Evolutionary conservation across 1,284 basidiomycete genomes (phyloP).

Genomic region (Tylopilus orsonianus): DNA sequence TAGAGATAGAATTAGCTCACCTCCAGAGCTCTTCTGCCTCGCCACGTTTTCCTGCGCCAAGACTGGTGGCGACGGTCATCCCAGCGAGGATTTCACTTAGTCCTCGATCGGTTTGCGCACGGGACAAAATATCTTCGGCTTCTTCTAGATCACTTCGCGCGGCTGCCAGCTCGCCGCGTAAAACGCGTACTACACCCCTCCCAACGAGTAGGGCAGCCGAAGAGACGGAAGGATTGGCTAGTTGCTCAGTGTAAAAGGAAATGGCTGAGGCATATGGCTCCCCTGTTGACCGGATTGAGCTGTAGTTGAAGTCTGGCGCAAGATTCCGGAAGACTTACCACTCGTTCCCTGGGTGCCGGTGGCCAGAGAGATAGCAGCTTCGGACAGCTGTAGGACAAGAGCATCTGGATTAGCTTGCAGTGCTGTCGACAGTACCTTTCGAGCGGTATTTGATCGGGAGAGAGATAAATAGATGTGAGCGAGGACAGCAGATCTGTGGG

Average conservation of each 20-base stretch:
- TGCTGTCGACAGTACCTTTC: conserved; percentile 77
- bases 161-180: conserved; percentile 78
- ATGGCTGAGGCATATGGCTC: conserved; percentile 63
- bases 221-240: conserved; percentile 80
- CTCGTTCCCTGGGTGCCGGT: conserved; percentile 67
- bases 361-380: conserved; percentile 82
- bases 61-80: conserved; percentile 61
- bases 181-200: conserved; percentile 80
- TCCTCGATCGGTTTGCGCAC: conserved; percentile 23
- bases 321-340: conserved; percentile 11
- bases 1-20: conserved; percentile 41
- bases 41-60: conserved; percentile 55
- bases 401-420: conserved; percentile 89
- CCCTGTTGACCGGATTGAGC: conserved; percentile 14
- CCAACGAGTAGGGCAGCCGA: conserved; percentile 77
- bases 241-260: conserved; percentile 91
- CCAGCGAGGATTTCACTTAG: conserved; percentile 68
- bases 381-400: conserved; percentile 84
- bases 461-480: conserved; percentile 87
- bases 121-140: conserved; percentile 49
- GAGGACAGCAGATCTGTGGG: conserved; percentile 69
- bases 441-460: conserved; percentile 82
- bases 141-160: conserved; percentile 86
- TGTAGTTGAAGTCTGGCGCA: background rate
- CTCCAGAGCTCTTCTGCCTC: conserved; percentile 67